These are phyloP conservation scores for Phytophthora lateralis DNA, from an alignment of 352 stramenopile species.

Conservation along the genomic window DNA sequence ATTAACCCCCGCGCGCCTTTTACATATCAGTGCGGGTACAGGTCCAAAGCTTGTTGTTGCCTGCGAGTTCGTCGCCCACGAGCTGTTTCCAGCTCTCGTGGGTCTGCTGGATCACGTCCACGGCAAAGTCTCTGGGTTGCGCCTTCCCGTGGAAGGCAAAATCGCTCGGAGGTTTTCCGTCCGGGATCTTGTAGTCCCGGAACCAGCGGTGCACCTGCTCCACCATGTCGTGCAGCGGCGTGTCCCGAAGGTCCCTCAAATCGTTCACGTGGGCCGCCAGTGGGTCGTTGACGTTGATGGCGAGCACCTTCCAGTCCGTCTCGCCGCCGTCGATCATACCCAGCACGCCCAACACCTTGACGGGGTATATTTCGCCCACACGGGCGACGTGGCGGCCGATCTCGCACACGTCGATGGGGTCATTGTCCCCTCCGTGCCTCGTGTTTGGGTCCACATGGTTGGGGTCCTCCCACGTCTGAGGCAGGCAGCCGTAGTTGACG, in stretches of 20 bases:
- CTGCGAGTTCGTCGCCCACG: conserved; percentile 54
- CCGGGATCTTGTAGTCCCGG: conserved; percentile 99
- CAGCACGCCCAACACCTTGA: conserved; percentile 98
- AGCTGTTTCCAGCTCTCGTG: conserved; percentile 90
- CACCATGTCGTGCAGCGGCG: conserved; percentile 74
- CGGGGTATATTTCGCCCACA: conserved; percentile 94
- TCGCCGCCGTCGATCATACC: conserved; percentile 99
- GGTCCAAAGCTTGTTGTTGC: conserved; percentile 71
- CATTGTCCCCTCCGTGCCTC: conserved; percentile 94
- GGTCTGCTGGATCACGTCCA: conserved; percentile 91
- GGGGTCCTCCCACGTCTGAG: conserved; percentile 99
- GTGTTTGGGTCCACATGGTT: conserved; percentile 94
- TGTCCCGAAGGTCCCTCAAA: conserved; percentile 85
- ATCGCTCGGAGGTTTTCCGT: conserved; percentile 98
- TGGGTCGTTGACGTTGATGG: conserved; percentile 95
- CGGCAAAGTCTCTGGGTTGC: conserved; percentile 81
- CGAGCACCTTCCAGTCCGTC: conserved; percentile 99
- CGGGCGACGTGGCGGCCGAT: conserved; percentile 92
- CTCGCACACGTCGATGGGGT: conserved; percentile 99
- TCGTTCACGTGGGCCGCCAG: conserved; percentile 95
- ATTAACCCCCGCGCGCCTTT: not conserved
- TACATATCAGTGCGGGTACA: conserved; percentile 44
- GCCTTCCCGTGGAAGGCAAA: conserved; percentile 98
- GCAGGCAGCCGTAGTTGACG: conserved; percentile 98
- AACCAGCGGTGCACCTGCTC: conserved; percentile 94